A percentile compares a stretch with the other conserved stretches of the same genome.
phyloP scores from a whole-genome alignment of 345 rosid species.

The Corchorus olitorius region DNA sequence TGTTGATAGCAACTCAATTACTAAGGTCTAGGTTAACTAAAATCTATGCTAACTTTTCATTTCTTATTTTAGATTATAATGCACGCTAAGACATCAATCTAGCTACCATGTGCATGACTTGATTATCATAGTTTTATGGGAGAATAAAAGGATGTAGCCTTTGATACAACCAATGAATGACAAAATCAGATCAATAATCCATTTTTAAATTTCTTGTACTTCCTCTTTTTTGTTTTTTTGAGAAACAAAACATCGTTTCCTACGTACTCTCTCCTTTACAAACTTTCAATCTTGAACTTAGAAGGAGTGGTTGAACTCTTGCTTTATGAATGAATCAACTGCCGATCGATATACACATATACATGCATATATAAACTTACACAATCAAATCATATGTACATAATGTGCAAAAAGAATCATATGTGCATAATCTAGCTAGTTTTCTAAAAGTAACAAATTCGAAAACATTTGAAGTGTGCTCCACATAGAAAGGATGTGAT shows the following conservation, averaged over 20 bases:
- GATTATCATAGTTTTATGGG: not conserved
- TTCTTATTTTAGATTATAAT: not conserved
- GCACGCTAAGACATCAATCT: not conserved
- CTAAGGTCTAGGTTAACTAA: slow-evolving; percentile 3
- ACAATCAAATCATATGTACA: no score
- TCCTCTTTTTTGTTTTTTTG: no score
- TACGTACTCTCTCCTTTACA: no score
- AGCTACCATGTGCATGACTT: not conserved
- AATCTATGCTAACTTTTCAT: not conserved
- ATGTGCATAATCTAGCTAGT: no score
- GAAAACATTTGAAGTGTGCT: not conserved
- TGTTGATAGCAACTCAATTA: not conserved
- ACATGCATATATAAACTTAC: no score
- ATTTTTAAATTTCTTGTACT: no score
- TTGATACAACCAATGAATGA: not conserved
- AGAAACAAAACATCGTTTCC: no score
- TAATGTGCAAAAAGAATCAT: no score
- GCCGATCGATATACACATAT: no score
- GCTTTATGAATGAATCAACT: no score
- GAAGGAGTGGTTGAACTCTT: no score
- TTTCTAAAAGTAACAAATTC: not conserved
- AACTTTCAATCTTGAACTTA: no score
- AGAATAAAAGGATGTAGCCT: not conserved
- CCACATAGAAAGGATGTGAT: not conserved
- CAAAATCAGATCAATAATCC: not conserved